Percentiles rank a stretch among this genome's conserved stretches.
These are phyloP conservation scores for Porodaedalea pini DNA, from an alignment of 1,284 basidiomycete species.

Conservation along the genomic window DNA sequence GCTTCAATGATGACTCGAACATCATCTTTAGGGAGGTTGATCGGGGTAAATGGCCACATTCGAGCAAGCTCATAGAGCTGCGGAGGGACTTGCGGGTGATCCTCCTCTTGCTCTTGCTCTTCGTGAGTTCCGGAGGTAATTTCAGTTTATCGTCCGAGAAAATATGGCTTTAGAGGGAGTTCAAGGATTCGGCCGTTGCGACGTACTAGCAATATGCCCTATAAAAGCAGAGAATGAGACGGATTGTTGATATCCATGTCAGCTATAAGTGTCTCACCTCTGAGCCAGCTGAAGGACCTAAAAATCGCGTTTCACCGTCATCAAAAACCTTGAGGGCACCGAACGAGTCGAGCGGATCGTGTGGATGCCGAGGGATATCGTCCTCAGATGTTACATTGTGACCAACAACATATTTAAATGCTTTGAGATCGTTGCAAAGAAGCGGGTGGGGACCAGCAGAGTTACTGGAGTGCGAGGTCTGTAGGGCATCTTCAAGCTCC, in stretches of 20 bases:
- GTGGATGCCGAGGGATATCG: not conserved
- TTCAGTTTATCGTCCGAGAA: no score
- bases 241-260: no score
- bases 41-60: constrained; percentile 14
- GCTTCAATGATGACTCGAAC: constrained; percentile 17
- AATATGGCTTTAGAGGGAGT: no score
- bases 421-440: constrained; percentile 24
- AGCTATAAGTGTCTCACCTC: not conserved
- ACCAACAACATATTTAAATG: constrained; percentile 18
- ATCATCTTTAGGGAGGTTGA: constrained; percentile 14
- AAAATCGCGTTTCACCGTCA: constrained; percentile 9
- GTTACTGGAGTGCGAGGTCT: not conserved
- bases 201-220: constrained; percentile 3
- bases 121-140: no score
- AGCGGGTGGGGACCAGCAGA: constrained; percentile 24
- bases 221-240: not conserved
- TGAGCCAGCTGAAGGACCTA: constrained; percentile 8
- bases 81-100: not conserved
- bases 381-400: not conserved
- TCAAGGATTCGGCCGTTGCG: not conserved
- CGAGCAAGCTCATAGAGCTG: not conserved
- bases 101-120: not conserved
- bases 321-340: constrained; percentile 4
- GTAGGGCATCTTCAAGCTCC: constrained; percentile 25
- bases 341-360: constrained; percentile 8